These are phyloP conservation scores for Aspergillus novofumigatus DNA, from an alignment of 2,329 filamentous ascomycete species.

Conservation along the genomic window DNA sequence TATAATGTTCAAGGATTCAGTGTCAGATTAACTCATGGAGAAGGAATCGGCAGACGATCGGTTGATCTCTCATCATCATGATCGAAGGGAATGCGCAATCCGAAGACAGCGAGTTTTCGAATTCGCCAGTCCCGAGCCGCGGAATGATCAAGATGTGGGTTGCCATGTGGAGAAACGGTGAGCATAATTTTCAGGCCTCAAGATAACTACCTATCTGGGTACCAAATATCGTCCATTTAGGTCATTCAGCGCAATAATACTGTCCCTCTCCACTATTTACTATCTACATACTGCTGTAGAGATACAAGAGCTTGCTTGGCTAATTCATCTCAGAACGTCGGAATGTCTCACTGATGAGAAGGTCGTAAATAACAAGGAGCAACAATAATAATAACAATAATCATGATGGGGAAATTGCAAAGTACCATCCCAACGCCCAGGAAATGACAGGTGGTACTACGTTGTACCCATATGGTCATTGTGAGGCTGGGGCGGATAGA, in stretches of 20 bases:
- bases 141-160: background rate
- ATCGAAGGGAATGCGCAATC: background rate
- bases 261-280: too few relatives aligned
- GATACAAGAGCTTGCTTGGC: background rate
- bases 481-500: background rate
- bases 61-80: background rate
- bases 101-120: too few relatives aligned
- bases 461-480: background rate
- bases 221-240: background rate
- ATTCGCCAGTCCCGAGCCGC: background rate
- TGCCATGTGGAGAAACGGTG: background rate
- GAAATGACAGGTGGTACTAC: background rate
- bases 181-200: too few relatives aligned
- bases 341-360: background rate
- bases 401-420: background rate
- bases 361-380: background rate
- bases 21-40: background rate
- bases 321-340: background rate
- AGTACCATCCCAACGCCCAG: background rate
- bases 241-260: too few relatives aligned
- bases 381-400: background rate
- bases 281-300: too few relatives aligned
- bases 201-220: too few relatives aligned
- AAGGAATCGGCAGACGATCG: background rate
- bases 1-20: background rate